Evolutionary conservation across 2,329 filamentous ascomycete species (phyloP), one percentile per base, ranked within the genome.

Genomic region (Colletotrichum chrysophilum): DNA sequence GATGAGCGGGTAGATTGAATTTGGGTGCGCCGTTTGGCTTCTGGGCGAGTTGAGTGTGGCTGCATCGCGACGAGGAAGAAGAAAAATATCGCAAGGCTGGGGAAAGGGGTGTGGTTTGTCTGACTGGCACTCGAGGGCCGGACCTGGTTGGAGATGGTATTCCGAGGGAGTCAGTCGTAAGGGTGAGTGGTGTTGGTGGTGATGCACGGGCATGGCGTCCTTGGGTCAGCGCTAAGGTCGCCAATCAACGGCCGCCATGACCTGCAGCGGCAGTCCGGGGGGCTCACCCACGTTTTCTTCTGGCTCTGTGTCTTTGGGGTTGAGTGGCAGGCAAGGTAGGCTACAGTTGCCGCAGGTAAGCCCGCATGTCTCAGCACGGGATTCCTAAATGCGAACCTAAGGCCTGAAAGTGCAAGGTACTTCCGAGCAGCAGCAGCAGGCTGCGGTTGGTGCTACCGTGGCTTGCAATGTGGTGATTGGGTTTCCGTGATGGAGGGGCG

Each of bases 31-130:
- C 26, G 73, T 67, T 75, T 72, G 69, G 69, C 60, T 64, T 34
- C 30, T 21, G 28, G 12, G 14, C 24, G 55, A 32, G 38, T 71
- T n/a, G 24, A 36, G 21, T 61, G 32, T 69, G 56, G 56, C 56
- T 70, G 68, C 43, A 38, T 70, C n/a, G 56, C 13, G 14, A 30
- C 24, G 6, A n/a, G 38, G 30, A 61, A 71, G 28, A 26, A 62
- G 56, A 36, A 56, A 30, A 26, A 75, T 56, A 56, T 58, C 24
- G 69, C 73, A 55, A 75, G 73, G 73, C 73, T 73, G 69, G 69
- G 56, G 8, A 36, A 21, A 55, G 18, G 21, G 55, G 34, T 18
- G n/a, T 48, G 10, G 43, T 48, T 48, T 48, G 43, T 48, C 43
- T 48, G 43, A 48, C 43, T 48, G 43, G 43, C n/a, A 48, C 43